A percentile compares a stretch with the other conserved stretches of the same genome.
These are phyloP conservation scores for Dryas drummondii DNA, from an alignment of 306 rosid species.

Conservation along the genomic window DNA sequence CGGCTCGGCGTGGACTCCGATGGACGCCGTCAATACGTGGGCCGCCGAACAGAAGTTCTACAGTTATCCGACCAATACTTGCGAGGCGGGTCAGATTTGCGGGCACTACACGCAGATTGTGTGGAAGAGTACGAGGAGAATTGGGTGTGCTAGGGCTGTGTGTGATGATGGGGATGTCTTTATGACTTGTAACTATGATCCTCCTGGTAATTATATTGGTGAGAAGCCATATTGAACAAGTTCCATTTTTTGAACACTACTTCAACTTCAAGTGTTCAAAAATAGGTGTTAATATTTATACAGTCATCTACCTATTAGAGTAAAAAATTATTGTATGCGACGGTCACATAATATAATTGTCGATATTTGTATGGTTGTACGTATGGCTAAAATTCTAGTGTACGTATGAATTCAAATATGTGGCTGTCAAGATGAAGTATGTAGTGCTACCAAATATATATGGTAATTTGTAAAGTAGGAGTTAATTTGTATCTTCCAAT, in stretches of 20 bases:
- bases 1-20: constrained; percentile 66
- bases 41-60: constrained; percentile 69
- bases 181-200: constrained; percentile 88
- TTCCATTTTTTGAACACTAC: not conserved
- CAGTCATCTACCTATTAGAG: no score
- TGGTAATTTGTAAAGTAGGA: no score
- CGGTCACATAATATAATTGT: no score
- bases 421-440: no score
- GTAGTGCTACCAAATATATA: no score
- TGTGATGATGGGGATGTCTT: constrained; percentile 79
- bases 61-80: constrained; percentile 48
- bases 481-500: no score
- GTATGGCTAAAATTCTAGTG: no score
- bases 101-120: constrained; percentile 91
- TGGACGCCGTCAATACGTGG: constrained; percentile 70
- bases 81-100: constrained; percentile 69
- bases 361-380: no score
- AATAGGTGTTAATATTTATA: no score
- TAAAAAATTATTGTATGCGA: no score
- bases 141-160: constrained; percentile 74
- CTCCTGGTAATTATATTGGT: constrained; percentile 75
- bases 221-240: constrained; percentile 51
- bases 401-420: no score
- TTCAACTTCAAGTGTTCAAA: no score
- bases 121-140: constrained; percentile 63